phyloP scores from a whole-genome alignment of 495 filamentous ascomycete genomes.

The Podospora pseudoanserina region DNA sequence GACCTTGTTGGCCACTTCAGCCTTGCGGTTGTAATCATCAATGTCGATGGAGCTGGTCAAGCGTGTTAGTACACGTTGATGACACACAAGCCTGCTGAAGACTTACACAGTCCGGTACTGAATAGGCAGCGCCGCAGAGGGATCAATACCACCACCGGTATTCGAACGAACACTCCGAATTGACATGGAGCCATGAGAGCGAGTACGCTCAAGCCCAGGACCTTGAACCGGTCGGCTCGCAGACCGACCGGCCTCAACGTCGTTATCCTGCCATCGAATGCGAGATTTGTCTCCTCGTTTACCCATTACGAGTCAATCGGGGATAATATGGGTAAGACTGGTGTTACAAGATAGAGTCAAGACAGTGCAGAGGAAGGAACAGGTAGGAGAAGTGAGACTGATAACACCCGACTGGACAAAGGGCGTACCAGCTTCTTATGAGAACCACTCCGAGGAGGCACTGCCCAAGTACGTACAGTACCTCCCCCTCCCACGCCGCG shows the following conservation, averaged over 20 bases:
- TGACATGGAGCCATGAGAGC: conserved; percentile 38
- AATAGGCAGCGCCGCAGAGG: conserved; percentile 49
- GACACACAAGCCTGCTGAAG: neutral
- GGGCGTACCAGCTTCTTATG: neutral
- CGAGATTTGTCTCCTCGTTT: conserved; percentile 10
- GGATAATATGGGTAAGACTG: neutral
- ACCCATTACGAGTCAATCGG: neutral
- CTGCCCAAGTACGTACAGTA: neutral
- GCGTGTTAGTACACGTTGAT: neutral
- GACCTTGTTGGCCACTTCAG: conserved; percentile 37
- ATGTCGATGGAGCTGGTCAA: conserved; percentile 47
- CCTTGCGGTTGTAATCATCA: conserved; percentile 46
- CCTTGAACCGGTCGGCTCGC: neutral
- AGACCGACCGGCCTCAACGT: conserved; percentile 23
- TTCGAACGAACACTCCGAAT: conserved; percentile 35
- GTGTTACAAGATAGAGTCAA: neutral
- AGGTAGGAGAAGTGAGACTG: neutral
- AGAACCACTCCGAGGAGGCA: neutral
- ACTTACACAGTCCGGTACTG: conserved; percentile 46
- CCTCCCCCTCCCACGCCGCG: neutral
- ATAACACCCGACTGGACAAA: neutral
- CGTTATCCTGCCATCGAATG: conserved; percentile 37
- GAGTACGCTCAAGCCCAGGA: conserved; percentile 27
- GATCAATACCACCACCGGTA: conserved; percentile 36
- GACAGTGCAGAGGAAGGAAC: neutral